These are phyloP conservation scores for Colletotrichum acutatum DNA, from an alignment of 2,329 filamentous ascomycete genomes.

Conservation along the genomic window DNA sequence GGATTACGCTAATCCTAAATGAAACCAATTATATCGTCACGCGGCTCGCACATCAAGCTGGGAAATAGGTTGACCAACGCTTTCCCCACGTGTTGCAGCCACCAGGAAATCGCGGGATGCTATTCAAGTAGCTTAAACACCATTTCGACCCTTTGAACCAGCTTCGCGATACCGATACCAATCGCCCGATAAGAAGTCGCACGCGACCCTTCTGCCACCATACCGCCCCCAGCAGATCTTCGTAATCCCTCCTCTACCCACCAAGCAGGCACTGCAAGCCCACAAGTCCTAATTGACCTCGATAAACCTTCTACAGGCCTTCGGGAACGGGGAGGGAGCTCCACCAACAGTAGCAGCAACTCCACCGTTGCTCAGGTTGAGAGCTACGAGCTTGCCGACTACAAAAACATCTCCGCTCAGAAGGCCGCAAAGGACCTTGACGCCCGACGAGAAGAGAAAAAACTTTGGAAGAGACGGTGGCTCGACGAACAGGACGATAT, in stretches of 20 bases:
- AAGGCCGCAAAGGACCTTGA: constrained; percentile 46
- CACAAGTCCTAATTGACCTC: constrained; percentile 31
- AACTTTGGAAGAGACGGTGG: constrained; percentile 73
- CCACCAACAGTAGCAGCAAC: constrained; percentile 15
- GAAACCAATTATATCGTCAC: constrained; percentile 34
- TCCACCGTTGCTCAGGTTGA: constrained; percentile 15
- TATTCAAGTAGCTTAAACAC: constrained; percentile 25
- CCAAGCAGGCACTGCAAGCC: constrained; percentile 31
- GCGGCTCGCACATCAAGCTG: constrained; percentile 30
- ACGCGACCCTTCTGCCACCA: constrained; percentile 27
- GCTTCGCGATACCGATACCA: constrained; percentile 20
- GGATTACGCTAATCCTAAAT: constrained; percentile 35
- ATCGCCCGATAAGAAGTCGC: constrained; percentile 27
- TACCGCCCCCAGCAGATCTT: constrained; percentile 27
- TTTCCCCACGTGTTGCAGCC: constrained; percentile 36
- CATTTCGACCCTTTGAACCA: constrained; percentile 9
- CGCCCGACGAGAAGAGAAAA: constrained; percentile 54
- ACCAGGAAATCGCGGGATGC: constrained; percentile 27
- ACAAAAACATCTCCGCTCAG: constrained; percentile 45
- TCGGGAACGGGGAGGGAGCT: constrained; percentile 37
- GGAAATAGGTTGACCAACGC: constrained; percentile 34
- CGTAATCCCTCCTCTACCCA: constrained; percentile 37
- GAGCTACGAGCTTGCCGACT: constrained; percentile 56
- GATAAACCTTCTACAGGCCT: constrained; percentile 26
- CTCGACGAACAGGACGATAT: constrained; percentile 85